Base-by-base conservation (phyloP, 78 protist genomes). In the Tieghemostelium lacteum region DNA sequence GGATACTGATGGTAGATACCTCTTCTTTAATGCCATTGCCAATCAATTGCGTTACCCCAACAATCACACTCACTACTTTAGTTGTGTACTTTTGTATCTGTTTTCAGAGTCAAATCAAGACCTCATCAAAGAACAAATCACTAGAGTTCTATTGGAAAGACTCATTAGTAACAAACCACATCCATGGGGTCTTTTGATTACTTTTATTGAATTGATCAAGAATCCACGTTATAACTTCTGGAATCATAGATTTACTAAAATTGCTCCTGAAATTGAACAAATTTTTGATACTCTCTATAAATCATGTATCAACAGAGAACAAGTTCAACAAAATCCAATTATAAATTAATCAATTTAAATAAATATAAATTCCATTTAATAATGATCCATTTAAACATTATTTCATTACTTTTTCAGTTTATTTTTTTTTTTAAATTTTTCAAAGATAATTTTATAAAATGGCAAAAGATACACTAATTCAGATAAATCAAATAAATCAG, bases 101-200 rank as follows among this genome's bases (percentile, higher is more conserved):
- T 98, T 97, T 49, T 17, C 95, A 16, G 96, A 94, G 42, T 45
- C 92, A 24, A 34, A 52, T 36, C 72, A 86, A 57, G 97, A 94
- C 66, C 54, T 85, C 14, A 57, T 95, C 19, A 96, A 97, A 49
- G 99, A 98, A 85, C 98, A 96, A 67, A 96, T 97, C 57, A 95
- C 96, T 26, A 87, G 99, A 33, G 99, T 99, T 16, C 95, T 99
- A 39, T 75, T 98, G 24, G 99, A 98, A 92, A 94, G 99, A 54
- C 85, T 98, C 33, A 92, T 99, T 29, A 98, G 93, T 57, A 78
- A 92, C 77, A 94, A 96, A 54, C 99, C 99, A 22, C 99, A 98
- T 94, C 99, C 99, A 39, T 99, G 99, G 99, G 99, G 99, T 19
- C 58, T 98, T 29, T 92, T 99, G 50, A 94, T 97, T 86, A 98